Evolutionary conservation across 257 asterid genomes (phyloP).

Genomic region (Penstemon davidsonii): DNA sequence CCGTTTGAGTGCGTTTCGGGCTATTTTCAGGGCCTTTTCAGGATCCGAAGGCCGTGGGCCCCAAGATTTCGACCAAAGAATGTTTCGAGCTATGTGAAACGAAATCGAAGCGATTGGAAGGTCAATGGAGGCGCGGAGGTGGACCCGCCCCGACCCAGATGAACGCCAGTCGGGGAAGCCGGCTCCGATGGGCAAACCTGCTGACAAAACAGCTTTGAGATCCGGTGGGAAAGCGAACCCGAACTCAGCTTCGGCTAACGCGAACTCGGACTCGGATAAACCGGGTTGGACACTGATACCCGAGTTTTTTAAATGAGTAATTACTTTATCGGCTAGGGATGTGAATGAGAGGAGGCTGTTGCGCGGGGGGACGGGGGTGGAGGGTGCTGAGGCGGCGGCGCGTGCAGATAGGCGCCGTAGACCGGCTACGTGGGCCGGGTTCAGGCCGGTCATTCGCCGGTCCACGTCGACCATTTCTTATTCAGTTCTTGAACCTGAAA

Average conservation of each 20-base stretch:
- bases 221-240: conserved; percentile 92
- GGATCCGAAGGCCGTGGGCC: conserved; percentile 74
- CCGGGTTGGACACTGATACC: conserved; percentile 71
- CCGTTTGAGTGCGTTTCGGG: conserved; percentile 72
- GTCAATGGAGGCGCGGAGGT: conserved; percentile 78
- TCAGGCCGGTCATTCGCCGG: conserved; percentile 89
- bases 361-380: conserved; percentile 79
- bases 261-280: conserved; percentile 71
- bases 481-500: neutral
- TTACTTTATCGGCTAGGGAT: conserved; percentile 77
- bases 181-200: conserved; percentile 83
- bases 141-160: conserved; percentile 65
- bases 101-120: conserved; percentile 83
- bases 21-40: conserved; percentile 72
- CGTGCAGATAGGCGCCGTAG: conserved; percentile 96
- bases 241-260: conserved; percentile 87
- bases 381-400: conserved; percentile 74
- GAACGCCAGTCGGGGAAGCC: conserved; percentile 97
- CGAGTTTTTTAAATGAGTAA: conserved; percentile 57
- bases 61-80: conserved; percentile 91
- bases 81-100: conserved; percentile 76
- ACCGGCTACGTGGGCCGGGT: conserved; percentile 86
- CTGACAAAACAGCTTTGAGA: conserved; percentile 71
- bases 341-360: conserved; percentile 81
- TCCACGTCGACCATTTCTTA: conserved; percentile 87